Evolutionary conservation across 306 rosid species (phyloP), one percentile per base, ranked within the genome.

Genomic region (Prunus salicina): DNA sequence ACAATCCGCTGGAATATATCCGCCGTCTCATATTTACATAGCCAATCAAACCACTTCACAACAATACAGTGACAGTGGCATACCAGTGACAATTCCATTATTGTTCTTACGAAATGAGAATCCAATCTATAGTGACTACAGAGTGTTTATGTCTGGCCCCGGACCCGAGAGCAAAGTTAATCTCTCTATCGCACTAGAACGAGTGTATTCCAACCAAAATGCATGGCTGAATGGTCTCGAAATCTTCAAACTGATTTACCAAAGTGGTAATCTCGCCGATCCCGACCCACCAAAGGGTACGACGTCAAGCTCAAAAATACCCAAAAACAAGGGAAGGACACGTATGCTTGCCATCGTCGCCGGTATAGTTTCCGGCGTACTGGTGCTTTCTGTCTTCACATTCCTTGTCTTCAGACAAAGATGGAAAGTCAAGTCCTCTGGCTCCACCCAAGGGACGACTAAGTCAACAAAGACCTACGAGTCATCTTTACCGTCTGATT

Each of bases 161-260:
- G 30, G 4, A 27, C 3, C 3, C 41, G 25, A 71, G 10, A 80
- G 79, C 14, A 85, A 62, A 77, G 28, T 49, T 0, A 80, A 32
- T 58, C 75, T 80, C 64, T 80, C 61, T 0, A 22, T 89, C 10
- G 70, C 71, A 22, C 65, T 87, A 56, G 78, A 76, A 61, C 79
- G 70, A 15, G 75, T 13, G 0, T 0, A 0, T 0, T 76, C 1
- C 69, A 19, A 3, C 0, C 3, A 27, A 27, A 74, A 87, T n/a
- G 81, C 82, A 0, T 41, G 87, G 55, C 65, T 89, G 64, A 89
- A 84, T 38, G 94, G 94, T 0, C 46, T 86, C 0, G 94, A 90
- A 67, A 82, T 90, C 1, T 86, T 90, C 84, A 90, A 87, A 64
- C 41, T 87, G 11, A 87, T 75, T 4, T 45, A 79, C 12, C 0